Base-by-base conservation (phyloP, 1,284 basidiomycete species). In the Chalciporus sp. region DNA sequence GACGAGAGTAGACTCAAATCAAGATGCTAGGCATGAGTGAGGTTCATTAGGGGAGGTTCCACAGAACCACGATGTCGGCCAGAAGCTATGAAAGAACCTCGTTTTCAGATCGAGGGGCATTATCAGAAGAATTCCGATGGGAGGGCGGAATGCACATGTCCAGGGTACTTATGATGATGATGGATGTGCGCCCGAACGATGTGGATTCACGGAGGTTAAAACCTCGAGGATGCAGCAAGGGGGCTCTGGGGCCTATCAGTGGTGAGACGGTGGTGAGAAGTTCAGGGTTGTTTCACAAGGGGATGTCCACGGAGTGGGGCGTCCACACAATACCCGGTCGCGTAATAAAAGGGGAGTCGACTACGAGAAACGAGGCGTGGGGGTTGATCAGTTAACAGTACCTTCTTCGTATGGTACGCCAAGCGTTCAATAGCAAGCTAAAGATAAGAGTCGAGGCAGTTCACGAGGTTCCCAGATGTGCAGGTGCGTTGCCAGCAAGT, bases 151-250 rank as follows among this genome's bases (percentile, higher is more conserved):
- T n/a, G n/a, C n/a, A n/a, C n/a, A n/a, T 46, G 45, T 44, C 16
- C 14, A 33, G 23, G 23, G 11, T 44, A 29, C 19, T 33, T n/a
- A 16, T 29, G 29, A 44, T n/a, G n/a, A n/a, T n/a, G n/a, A n/a
- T n/a, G n/a, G n/a, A 28, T 28, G 16, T 42, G 8, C 23, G n/a
- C 7, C 20, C 7, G 7, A 23, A 43, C 17, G 8, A 17, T 10
- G 37, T 17, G 17, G 9, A 17, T 39, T 39, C 3, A 39, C 37
- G 37, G 37, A 17, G 17, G 9, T 19, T 39, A 39, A 39, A 8
- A 9, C n/a, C n/a, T 66, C 51, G 52, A 62, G 62, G 62, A 42
- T 35, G 4, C 48, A 27, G 47, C 61, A 35, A 57, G 59, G 33
- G n/a, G n/a, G n/a, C 35, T n/a, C 35, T 37, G n/a, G n/a, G n/a